These are phyloP conservation scores for Pythium scleroteichum DNA, from an alignment of 352 stramenopile genomes.

Conservation along the genomic window DNA sequence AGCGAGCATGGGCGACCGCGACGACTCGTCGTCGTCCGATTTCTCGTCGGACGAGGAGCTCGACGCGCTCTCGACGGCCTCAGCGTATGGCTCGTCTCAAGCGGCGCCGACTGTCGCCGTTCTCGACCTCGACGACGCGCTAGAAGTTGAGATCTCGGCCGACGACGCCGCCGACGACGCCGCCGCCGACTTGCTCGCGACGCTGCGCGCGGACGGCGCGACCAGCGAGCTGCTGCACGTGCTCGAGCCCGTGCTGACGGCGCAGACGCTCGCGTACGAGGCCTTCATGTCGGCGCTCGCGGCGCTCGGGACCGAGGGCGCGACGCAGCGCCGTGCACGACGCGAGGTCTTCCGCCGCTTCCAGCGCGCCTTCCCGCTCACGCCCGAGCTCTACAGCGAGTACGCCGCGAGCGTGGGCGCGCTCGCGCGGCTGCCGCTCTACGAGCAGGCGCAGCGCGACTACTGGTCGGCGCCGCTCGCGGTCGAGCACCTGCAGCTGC, in stretches of 20 bases:
- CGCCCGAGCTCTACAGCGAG: conserved; percentile 53
- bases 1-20: no score
- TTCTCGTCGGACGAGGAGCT: conserved; percentile 32
- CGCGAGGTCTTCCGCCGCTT: conserved; percentile 45
- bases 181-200: conserved; percentile 15
- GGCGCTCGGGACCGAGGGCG: conserved; percentile 19
- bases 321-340: conserved; percentile 28
- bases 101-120: conserved; percentile 28
- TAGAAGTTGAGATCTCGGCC: conserved; percentile 36
- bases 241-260: conserved; percentile 15
- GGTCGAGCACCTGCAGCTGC: conserved; percentile 39
- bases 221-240: conserved; percentile 11
- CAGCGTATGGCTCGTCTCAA: conserved; percentile 18
- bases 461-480: conserved; percentile 61
- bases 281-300: conserved; percentile 27
- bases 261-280: conserved; percentile 23
- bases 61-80: conserved; percentile 1
- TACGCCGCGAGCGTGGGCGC: conserved; percentile 43
- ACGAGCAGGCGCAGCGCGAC: conserved; percentile 40
- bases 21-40: conserved; percentile 28
- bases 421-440: conserved; percentile 34
- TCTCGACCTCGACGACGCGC: conserved; percentile 41
- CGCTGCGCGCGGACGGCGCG: conserved; percentile 2
- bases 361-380: conserved; percentile 57
- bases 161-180: conserved; percentile 10